Percentiles rank a stretch among this genome's conserved stretches.
Conservation (phyloP, 2,329 filamentous ascomycete genomes). For the Microcyclospora pomicola region DNA sequence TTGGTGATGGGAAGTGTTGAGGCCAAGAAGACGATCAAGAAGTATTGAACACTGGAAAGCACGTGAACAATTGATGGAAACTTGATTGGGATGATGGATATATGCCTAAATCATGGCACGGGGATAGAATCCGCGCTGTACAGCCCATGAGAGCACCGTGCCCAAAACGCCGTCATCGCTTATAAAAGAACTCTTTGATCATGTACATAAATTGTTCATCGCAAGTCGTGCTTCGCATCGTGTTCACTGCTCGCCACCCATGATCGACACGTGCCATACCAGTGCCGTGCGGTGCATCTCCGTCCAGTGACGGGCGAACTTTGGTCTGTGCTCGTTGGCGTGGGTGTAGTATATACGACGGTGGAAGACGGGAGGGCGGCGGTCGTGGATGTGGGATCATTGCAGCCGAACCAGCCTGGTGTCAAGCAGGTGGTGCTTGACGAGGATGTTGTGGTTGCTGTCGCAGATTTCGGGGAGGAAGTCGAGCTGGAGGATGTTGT, state of each 20-base stretch:
- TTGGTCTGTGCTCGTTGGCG: conserved; percentile 5
- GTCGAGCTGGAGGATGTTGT: conserved; percentile 17
- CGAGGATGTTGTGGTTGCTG: conserved; percentile 29
- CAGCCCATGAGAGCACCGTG: too few species aligned
- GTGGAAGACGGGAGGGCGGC: conserved; percentile 13
- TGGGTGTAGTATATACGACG: conserved; percentile 6
- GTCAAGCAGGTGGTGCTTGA: conserved; percentile 41
- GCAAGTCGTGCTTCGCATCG: conserved; percentile 8
- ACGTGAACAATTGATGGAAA: too few species aligned
- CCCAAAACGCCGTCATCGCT: too few species aligned
- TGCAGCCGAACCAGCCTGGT: conserved; percentile 55
- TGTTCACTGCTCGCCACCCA: conserved; percentile 9
- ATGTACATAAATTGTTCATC: neutral
- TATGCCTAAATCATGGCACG: too few species aligned
- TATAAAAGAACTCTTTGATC: too few species aligned
- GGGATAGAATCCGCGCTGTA: too few species aligned
- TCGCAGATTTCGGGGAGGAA: conserved; percentile 21
- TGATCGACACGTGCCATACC: conserved; percentile 14
- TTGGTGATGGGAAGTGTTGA: too few species aligned
- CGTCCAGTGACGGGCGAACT: conserved; percentile 8
- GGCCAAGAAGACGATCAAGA: too few species aligned
- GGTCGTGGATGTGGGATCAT: conserved; percentile 36
- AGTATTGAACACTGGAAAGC: too few species aligned
- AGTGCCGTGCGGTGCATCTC: conserved; percentile 13
- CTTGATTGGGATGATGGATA: too few species aligned